Evolutionary conservation across 2,329 filamentous ascomycete genomes (phyloP), one percentile per base, ranked within the genome.

Genomic region (Cordyceps cateniannulata): DNA sequence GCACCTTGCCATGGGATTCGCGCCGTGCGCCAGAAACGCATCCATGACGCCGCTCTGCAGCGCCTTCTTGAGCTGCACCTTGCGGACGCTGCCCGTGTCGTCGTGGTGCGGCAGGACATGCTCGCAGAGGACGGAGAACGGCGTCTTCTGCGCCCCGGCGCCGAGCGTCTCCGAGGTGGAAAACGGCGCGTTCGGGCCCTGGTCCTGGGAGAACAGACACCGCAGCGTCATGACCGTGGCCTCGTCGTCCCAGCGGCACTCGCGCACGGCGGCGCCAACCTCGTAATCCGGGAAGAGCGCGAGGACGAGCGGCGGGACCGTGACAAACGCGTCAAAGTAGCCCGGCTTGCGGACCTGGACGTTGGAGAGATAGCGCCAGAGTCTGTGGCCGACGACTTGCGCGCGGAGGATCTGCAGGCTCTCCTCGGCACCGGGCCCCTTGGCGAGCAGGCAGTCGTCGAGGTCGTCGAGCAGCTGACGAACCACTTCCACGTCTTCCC

Each of bases 101-200:
- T 53, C 49, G 20, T 45, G 25, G 6, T 54, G 58, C 9, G 58
- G 58, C 49, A 60, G n/a, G n/a, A 47, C 25, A 16, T 60, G 48
- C 42, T 60, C 58, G 40, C 58, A 60, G 6, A 60, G 50, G 6
- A 60, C 29, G 20, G 27, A 7, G 49, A 49, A 60, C 2, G 58
- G 58, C 14, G 49, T 47, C 27, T 53, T 60, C 14, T 60, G 38
- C 20, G 40, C 38, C 20, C 4, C 38, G 1, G 49, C 12, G 18
- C 32, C 58, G 10, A 60, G 27, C 9, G 58, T 60, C 16, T 53
- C 58, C 3, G 58, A 35, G 2, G 58, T 53, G 18, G 58, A 60
- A 18, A 53, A 60, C 14, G 14, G 14, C n/a, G 10, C 25, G 24
- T 60, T 60, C 3, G 58, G 58, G 22, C 48, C 27, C 18, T 60